Base-by-base conservation (phyloP, 2,329 filamentous ascomycete species). In the Helminthosporium solani region DNA sequence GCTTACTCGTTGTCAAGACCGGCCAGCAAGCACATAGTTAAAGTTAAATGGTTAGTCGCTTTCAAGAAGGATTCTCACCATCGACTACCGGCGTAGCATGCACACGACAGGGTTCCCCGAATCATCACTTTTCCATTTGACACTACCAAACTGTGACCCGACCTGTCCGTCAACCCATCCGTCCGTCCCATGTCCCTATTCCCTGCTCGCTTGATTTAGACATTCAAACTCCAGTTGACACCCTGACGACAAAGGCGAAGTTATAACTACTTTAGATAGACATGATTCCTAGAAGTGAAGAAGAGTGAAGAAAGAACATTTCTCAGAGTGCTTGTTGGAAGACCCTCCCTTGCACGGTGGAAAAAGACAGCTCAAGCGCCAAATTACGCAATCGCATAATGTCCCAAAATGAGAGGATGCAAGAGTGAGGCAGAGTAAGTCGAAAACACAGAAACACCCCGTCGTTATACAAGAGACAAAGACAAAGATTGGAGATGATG, bases 401-500 rank as follows among this genome's bases (percentile, higher is more conserved):
- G 40, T 33, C 31, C 25, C n/a, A 41, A 53, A 64, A 57, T 60
- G 63, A 63, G 57, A 60, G 62, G 56, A 64, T 60, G 61, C 61
- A 64, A 60, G 54, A 56, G 50, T 58, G 56, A 59, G 45, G 47
- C 40, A 52, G 44, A 54, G 44, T 33, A 49, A 52, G 57, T 57
- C 60, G 49, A 47, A 60, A 48, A 56, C 48, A 54, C 31, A 28
- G 23, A 36, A 42, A 49, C 16, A 35, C 38, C n/a, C 35, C 53
- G 36, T 64, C 63, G 64, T 66, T 63, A 62, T 66, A 66, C 63
- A 66, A 61, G 28, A 61, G 28, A 14, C 28, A 7, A 31, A 31
- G 28, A 7, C 14, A 12, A 31, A n/a, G n/a, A n/a, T n/a, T n/a
- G n/a, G n/a, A n/a, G n/a, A 12, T 25, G 23, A 25, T 50, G 36